These are phyloP conservation scores for Blastobotrys buckinghamii DNA, from an alignment of 1,139 yeast genomes.

Conservation along the genomic window DNA sequence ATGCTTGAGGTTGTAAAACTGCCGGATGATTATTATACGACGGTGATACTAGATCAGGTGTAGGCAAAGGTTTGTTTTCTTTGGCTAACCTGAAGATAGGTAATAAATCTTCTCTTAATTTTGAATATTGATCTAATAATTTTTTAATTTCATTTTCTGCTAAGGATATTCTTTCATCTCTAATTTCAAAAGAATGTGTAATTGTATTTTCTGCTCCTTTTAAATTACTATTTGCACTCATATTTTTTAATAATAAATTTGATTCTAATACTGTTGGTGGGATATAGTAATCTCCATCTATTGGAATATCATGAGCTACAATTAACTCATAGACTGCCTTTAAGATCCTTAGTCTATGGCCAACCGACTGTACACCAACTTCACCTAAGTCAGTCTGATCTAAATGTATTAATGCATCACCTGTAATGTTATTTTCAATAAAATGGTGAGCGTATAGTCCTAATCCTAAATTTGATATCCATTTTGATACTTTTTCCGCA, in stretches of 20 bases:
- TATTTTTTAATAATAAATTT: background rate
- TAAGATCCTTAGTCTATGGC: conserved; percentile 37
- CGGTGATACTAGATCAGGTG: conserved; percentile 30
- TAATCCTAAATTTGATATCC: conserved; percentile 28
- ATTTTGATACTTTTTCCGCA: conserved; percentile 24
- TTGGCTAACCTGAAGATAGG: conserved; percentile 37
- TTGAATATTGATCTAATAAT: conserved; percentile 29
- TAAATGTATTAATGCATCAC: conserved; percentile 37
- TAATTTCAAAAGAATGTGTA: conserved; percentile 26
- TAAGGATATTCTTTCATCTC: conserved; percentile 33
- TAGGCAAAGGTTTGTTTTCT: conserved; percentile 40
- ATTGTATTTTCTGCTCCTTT: conserved; percentile 2
- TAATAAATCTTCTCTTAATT: conserved; percentile 37
- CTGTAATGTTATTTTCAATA: conserved; percentile 35
- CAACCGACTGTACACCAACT: conserved; percentile 36
- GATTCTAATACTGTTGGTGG: conserved; percentile 26
- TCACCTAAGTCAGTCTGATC: conserved; percentile 37
- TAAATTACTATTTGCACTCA: background rate
- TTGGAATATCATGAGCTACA: conserved; percentile 25
- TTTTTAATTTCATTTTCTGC: conserved; percentile 34
- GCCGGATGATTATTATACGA: conserved; percentile 8
- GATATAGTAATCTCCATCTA: conserved; percentile 30
- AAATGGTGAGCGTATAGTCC: conserved; percentile 26
- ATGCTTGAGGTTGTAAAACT: conserved; percentile 5
- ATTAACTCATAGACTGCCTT: conserved; percentile 33